Base-by-base conservation (phyloP, 768 basidiomycete genomes). In the Saitozyma sp. region DNA sequence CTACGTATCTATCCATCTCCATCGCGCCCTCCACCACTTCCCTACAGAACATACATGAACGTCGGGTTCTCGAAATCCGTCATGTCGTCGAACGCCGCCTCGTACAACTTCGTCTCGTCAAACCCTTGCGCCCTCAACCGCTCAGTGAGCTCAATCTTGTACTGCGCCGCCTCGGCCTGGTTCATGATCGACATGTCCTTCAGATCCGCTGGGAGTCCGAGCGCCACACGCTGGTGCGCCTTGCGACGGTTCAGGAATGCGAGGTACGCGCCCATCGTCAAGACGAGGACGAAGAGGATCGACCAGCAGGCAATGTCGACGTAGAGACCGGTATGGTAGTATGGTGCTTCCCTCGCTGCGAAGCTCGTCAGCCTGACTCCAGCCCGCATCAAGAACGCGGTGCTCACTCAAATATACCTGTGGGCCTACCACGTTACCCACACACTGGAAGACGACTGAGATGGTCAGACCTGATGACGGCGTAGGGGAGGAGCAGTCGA, bases 261-360 rank as follows among this genome's bases (percentile, higher is more conserved):
- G 20, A 76, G 70, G 62, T 76, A 64, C 54, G 59, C 59, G 13
- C 68, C 75, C 73, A 74, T 74, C 16, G 63, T 56, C 51, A 72
- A 45, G 60, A 66, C 61, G 40, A 71, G 61, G 62, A 67, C 29
- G 64, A 60, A 68, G 16, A 65, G 56, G 16, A 65, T 13, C 52
- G 59, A 75, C 81, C 82, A 83, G 56, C 82, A 82, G 14, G 79
- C 76, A 40, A 83, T 67, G 59, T 77, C 74, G 59, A 77, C 76
- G 56, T 73, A 71, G 41, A 78, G 69, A 65, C 77, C 77, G 20
- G 74, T 76, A 53, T 63, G 65, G 64, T 76, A 78, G 29, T 58
- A 20, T 0, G 77, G 77, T 3, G 65, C 66, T 50, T 78, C 77
- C 11, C 45, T 19, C 6, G 29, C 29, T 48, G 14, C 14, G 46